A percentile compares a stretch with the other conserved stretches of the same genome.
phyloP scores from a whole-genome alignment of 768 basidiomycete genomes.

The Lyophyllum decastes region DNA sequence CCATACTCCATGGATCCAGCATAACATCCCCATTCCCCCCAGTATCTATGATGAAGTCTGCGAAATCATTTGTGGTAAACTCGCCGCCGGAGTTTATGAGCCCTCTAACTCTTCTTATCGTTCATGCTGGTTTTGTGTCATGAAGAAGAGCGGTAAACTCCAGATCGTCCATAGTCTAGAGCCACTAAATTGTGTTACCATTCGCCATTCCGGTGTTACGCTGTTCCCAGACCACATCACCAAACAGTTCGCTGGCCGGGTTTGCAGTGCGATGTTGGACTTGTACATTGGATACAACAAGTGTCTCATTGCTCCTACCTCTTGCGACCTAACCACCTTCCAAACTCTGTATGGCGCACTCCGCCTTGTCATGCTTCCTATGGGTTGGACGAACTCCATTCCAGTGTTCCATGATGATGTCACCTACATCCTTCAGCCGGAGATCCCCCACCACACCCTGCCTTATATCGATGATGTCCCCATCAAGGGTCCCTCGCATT shows the following conservation, averaged over 20 bases:
- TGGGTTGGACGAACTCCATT: conserved; percentile 22
- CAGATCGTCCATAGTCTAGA: conserved; percentile 39
- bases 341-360: conserved; percentile 35
- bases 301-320: conserved; percentile 19
- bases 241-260: conserved; percentile 25
- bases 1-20: conserved; percentile 30
- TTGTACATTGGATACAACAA: conserved; percentile 38
- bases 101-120: conserved; percentile 37
- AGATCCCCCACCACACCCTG: conserved; percentile 37
- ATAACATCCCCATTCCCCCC: conserved; percentile 32
- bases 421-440: conserved; percentile 33
- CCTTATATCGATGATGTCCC: conserved; percentile 43
- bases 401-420: conserved; percentile 43
- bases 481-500: conserved; percentile 30
- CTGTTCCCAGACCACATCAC: conserved; percentile 36
- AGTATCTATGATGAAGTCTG: conserved; percentile 26
- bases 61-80: conserved; percentile 25
- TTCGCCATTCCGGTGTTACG: conserved; percentile 32
- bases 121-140: conserved; percentile 37
- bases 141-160: conserved; percentile 30
- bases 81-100: conserved; percentile 29
- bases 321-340: conserved; percentile 37
- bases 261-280: conserved; percentile 24
- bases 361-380: conserved; percentile 31
- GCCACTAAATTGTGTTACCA: conserved; percentile 35